A percentile compares a stretch with the other conserved stretches of the same genome.
These are phyloP conservation scores for Astrothelium subdiscretum DNA, from an alignment of 495 filamentous ascomycete species.

Conservation along the genomic window DNA sequence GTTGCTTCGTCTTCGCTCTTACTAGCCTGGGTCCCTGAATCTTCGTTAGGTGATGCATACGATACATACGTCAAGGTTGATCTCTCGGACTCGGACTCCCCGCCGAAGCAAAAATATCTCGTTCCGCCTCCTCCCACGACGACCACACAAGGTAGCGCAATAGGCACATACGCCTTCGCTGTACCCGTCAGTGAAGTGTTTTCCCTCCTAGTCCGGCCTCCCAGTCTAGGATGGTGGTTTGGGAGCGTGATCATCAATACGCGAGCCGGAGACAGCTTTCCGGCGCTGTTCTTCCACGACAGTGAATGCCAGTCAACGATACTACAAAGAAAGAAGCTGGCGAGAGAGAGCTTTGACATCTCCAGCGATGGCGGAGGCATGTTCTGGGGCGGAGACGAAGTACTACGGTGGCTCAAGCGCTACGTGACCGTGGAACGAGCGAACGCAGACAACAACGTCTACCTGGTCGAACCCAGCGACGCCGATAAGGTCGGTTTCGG, in stretches of 20 bases:
- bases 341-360: conserved; percentile 77
- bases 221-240: conserved; percentile 96
- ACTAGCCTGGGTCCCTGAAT: conserved; percentile 90
- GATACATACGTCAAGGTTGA: conserved; percentile 93
- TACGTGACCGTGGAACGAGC: conserved; percentile 77
- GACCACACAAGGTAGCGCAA: conserved; percentile 46
- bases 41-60: conserved; percentile 72
- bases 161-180: conserved; percentile 85
- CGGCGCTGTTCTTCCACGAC: conserved; percentile 94
- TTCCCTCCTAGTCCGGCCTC: conserved; percentile 78
- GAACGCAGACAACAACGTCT: conserved; percentile 73
- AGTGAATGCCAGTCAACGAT: conserved; percentile 94
- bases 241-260: conserved; percentile 90
- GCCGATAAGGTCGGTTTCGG: conserved; percentile 81
- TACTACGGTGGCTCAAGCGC: conserved; percentile 75
- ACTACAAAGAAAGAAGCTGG: conserved; percentile 75
- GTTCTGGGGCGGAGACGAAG: conserved; percentile 97
- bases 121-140: conserved; percentile 86
- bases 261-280: conserved; percentile 78
- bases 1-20: conserved; percentile 52
- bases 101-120: conserved; percentile 77
- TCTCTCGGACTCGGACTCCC: conserved; percentile 62
- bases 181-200: conserved; percentile 85
- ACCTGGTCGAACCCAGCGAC: conserved; percentile 73
- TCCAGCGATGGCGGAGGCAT: conserved; percentile 74